Evolutionary conservation across 805 yeast genomes (phyloP).

Genomic region (Candida easanensis): DNA sequence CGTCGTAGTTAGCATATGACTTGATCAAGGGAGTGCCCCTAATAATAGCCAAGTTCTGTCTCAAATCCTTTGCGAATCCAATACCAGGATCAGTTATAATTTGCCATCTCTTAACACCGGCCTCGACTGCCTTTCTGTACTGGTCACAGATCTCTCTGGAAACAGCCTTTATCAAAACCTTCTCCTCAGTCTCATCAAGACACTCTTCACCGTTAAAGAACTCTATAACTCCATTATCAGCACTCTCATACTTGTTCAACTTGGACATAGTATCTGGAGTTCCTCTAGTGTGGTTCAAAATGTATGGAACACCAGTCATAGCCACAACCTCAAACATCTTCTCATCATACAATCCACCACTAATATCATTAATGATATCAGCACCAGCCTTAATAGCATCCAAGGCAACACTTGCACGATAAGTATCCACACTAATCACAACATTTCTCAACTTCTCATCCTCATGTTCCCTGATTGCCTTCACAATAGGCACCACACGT

Average conservation of each 20-base stretch:
- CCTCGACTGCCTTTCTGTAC: conserved; percentile 50
- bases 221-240: conserved; percentile 38
- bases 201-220: conserved; percentile 27
- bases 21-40: conserved; percentile 47
- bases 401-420: conserved; percentile 70
- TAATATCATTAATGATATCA: conserved; percentile 87
- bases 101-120: conserved; percentile 86
- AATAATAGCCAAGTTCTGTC: conserved; percentile 67
- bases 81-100: conserved; percentile 90
- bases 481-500: conserved; percentile 69
- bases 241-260: conserved; percentile 51
- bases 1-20: conserved; percentile 41
- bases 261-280: conserved; percentile 68
- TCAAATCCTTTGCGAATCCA: conserved; percentile 87
- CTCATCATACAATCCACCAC: conserved; percentile 72
- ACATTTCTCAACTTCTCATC: conserved; percentile 38
- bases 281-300: conserved; percentile 85
- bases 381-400: conserved; percentile 74
- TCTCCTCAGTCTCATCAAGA: conserved; percentile 25
- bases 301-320: conserved; percentile 66
- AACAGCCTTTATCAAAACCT: conserved; percentile 49
- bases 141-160: conserved; percentile 61
- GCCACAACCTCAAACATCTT: conserved; percentile 70
- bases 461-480: conserved; percentile 49
- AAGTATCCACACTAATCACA: conserved; percentile 85